Percentiles rank a stretch among this genome's conserved stretches.
Evolutionary conservation across 2,329 filamentous ascomycete genomes (phyloP).

Genomic region (Phaeosphaeria sp.): DNA sequence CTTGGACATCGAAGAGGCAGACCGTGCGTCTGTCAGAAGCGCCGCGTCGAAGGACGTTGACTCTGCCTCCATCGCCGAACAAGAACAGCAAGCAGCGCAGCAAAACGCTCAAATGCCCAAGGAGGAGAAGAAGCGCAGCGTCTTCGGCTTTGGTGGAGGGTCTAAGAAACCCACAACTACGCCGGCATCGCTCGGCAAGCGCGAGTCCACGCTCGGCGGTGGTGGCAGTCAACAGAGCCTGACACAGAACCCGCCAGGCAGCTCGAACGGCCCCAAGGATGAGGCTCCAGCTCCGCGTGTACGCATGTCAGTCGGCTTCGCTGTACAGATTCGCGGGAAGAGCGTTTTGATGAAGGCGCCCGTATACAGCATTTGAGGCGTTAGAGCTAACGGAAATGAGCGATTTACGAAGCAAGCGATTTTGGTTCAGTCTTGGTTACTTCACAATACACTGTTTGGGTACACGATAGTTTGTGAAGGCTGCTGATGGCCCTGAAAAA

Average conservation of each 20-base stretch:
- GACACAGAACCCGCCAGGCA: constrained; percentile 47
- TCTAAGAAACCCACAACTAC: constrained; percentile 45
- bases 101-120: constrained; percentile 31
- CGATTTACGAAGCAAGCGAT: constrained; percentile 1
- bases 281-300: constrained; percentile 53
- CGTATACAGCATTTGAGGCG: constrained; percentile 49
- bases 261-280: constrained; percentile 47
- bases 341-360: constrained; percentile 58
- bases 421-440: background rate
- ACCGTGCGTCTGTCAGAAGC: constrained; percentile 47
- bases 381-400: background rate
- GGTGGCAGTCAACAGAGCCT: constrained; percentile 47
- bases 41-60: constrained; percentile 42
- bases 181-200: constrained; percentile 46
- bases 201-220: constrained; percentile 47
- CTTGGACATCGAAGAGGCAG: constrained; percentile 49
- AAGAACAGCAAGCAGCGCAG: constrained; percentile 42
- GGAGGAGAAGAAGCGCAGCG: constrained; percentile 47
- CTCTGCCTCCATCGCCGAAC: constrained; percentile 33
- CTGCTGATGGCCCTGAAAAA: constrained; percentile 21
- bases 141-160: constrained; percentile 53
- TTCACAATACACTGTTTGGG: constrained; percentile 9
- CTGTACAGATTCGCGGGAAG: constrained; percentile 57
- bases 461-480: constrained; percentile 12
- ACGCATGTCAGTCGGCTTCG: constrained; percentile 55